These are phyloP conservation scores for Populus simonii DNA, from an alignment of 345 rosid species.

Conservation along the genomic window DNA sequence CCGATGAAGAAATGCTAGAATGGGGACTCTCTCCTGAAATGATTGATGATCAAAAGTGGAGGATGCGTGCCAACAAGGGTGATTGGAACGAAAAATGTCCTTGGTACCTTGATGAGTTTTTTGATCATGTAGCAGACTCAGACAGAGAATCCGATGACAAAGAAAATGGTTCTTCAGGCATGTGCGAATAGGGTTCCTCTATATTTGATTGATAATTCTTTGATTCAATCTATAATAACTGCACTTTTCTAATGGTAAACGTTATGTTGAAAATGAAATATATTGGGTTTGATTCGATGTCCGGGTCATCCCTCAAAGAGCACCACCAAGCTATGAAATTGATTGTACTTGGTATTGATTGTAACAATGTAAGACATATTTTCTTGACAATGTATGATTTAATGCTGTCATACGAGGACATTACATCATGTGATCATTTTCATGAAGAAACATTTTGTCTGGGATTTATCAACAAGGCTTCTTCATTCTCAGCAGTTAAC, in stretches of 20 bases:
- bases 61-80: slow-evolving; percentile 48
- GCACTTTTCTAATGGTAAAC: neutral
- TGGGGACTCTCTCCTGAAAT: slow-evolving; percentile 89
- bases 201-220: slow-evolving; percentile 4
- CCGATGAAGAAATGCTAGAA: slow-evolving; percentile 62
- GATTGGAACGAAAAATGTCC: slow-evolving; percentile 71
- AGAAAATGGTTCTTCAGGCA: slow-evolving; percentile 10
- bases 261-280: neutral
- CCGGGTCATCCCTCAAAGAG: neutral
- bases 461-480: no score
- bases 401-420: no score
- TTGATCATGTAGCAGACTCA: slow-evolving; percentile 43
- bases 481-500: no score
- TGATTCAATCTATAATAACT: slow-evolving; percentile 3
- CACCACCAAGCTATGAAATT: neutral
- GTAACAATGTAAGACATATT: neutral
- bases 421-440: neutral
- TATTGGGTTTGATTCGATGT: neutral
- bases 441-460: neutral
- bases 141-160: slow-evolving; percentile 29
- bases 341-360: neutral
- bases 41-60: slow-evolving; percentile 87
- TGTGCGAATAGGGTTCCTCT: neutral
- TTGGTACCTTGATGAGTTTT: slow-evolving; percentile 65
- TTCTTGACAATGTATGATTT: neutral